Conservation (phyloP, 2,329 filamentous ascomycete genomes). For the Aureobasidium zeae region DNA sequence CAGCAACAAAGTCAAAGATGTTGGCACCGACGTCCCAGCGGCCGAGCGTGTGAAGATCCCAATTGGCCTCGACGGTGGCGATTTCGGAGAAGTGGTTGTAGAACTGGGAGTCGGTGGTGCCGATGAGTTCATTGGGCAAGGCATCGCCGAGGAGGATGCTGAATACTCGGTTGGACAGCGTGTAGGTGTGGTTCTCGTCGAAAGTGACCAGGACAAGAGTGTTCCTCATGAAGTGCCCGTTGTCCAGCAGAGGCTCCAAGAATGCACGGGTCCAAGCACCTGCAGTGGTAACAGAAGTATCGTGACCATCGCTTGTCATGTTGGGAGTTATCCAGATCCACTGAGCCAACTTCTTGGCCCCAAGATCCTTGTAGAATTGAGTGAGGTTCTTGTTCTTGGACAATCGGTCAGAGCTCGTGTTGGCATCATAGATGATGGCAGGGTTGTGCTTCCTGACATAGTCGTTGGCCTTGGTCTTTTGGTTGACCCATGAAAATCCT, state of each 20-base stretch:
- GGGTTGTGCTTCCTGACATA: slow-evolving; percentile 79
- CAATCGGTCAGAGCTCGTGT: slow-evolving; percentile 50
- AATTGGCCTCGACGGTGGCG: slow-evolving; percentile 38
- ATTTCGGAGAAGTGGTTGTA: slow-evolving; percentile 42
- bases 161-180: slow-evolving; percentile 57
- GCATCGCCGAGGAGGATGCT: slow-evolving; percentile 65
- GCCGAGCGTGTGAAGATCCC: slow-evolving; percentile 37
- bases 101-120: slow-evolving; percentile 57
- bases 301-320: slow-evolving; percentile 69
- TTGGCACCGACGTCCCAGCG: slow-evolving; percentile 41
- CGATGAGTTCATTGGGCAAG: slow-evolving; percentile 54
- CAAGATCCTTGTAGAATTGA: slow-evolving; percentile 58
- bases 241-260: slow-evolving; percentile 58
- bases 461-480: slow-evolving; percentile 56
- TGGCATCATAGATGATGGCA: slow-evolving; percentile 54
- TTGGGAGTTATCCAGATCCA: slow-evolving; percentile 64
- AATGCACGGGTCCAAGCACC: slow-evolving; percentile 60
- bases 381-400: slow-evolving; percentile 66
- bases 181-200: slow-evolving; percentile 67
- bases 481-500: slow-evolving; percentile 54
- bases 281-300: slow-evolving; percentile 59
- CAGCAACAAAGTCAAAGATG: slow-evolving; percentile 33
- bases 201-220: slow-evolving; percentile 69
- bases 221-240: slow-evolving; percentile 64
- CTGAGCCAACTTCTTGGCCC: slow-evolving; percentile 56